phyloP scores from a whole-genome alignment of 140 eudicot genomes.

The Flaveria floridana region DNA sequence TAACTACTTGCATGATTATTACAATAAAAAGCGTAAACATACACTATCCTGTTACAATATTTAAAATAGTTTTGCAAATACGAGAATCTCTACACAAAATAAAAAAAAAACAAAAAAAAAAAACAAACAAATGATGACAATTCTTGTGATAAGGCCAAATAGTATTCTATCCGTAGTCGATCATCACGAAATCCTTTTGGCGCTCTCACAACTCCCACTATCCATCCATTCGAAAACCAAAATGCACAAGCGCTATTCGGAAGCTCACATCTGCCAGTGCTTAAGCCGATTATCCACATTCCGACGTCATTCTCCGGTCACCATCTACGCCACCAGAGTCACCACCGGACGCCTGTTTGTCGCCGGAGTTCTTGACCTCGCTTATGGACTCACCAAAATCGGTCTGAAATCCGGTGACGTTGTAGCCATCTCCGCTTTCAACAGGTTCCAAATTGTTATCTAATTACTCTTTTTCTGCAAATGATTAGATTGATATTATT shows the following conservation, averaged over 20 bases:
- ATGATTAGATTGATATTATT: neutral
- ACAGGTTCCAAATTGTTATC: conserved; percentile 45
- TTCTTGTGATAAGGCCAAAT: conserved; percentile 1
- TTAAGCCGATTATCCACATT: conserved; percentile 56
- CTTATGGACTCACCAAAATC: conserved; percentile 47
- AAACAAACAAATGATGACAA: no score
- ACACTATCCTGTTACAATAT: no score
- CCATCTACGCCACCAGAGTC: conserved; percentile 40
- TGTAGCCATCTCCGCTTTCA: conserved; percentile 78
- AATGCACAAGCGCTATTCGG: conserved; percentile 44
- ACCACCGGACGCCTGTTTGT: conserved; percentile 70
- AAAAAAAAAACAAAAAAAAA: neutral
- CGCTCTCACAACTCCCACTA: conserved; percentile 27
- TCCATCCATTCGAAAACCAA: conserved; percentile 24
- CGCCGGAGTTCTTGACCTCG: conserved; percentile 50
- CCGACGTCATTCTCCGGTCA: conserved; percentile 56
- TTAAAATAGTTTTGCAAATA: neutral
- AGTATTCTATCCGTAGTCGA: neutral
- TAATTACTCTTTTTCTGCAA: neutral
- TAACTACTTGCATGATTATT: no score
- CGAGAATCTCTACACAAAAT: neutral
- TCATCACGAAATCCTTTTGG: conserved; percentile 29
- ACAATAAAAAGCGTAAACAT: no score
- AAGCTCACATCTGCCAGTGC: conserved; percentile 83
- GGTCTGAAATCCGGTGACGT: conserved; percentile 69